These are phyloP conservation scores for Rhodotorula graminis DNA, from an alignment of 768 basidiomycete species.

Conservation along the genomic window DNA sequence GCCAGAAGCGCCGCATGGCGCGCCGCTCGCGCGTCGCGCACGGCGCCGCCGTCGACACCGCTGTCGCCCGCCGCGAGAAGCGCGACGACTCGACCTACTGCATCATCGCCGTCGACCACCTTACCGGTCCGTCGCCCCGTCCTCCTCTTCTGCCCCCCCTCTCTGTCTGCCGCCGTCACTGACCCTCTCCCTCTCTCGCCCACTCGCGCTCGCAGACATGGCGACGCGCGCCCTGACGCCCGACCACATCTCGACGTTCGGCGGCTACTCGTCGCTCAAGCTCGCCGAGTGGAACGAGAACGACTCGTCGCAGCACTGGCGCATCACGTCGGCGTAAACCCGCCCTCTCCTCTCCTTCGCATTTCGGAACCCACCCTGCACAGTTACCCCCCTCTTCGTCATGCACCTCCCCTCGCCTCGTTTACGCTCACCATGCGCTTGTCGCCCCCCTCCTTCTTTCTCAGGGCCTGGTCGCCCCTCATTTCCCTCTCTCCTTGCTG, in stretches of 20 bases:
- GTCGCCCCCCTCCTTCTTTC: not conserved
- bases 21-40: not conserved
- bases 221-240: constrained; percentile 15
- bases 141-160: too few relatives aligned
- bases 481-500: not conserved
- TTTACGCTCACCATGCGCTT: too few relatives aligned
- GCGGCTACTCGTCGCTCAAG: constrained; percentile 24
- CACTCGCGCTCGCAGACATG: constrained; percentile 8
- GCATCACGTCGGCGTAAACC: not conserved
- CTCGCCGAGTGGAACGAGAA: constrained; percentile 23
- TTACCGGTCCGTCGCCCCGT: not conserved
- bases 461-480: not conserved
- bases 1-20: not conserved
- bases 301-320: constrained; percentile 1
- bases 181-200: too few relatives aligned
- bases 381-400: not conserved
- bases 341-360: not conserved
- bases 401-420: too few relatives aligned
- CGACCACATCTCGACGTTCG: constrained; percentile 4
- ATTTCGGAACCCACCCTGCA: not conserved
- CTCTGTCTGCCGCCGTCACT: too few relatives aligned
- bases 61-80: constrained; percentile 10
- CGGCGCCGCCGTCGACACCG: not conserved
- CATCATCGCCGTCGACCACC: constrained; percentile 31
- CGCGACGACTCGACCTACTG: not conserved